Percentiles rank a stretch among this genome's conserved stretches.
Conservation (phyloP, 208 protist species). For the Leishmania tropica region DNA sequence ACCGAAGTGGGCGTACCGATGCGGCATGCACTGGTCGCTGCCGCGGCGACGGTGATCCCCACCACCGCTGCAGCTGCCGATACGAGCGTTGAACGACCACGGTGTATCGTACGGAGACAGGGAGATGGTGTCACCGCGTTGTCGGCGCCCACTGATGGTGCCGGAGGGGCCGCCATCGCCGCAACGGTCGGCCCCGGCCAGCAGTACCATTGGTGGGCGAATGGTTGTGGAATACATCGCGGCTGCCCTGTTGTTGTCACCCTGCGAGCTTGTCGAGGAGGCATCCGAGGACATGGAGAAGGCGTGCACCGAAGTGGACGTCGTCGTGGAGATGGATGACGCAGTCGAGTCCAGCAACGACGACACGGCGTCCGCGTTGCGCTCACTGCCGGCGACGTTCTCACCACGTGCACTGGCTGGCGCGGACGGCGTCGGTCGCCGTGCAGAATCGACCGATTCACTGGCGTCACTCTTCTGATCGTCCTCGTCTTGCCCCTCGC, state of each 20-base stretch:
- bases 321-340: background rate
- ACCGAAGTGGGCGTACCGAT: background rate
- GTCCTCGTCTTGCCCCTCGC: background rate
- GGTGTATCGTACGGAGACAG: background rate
- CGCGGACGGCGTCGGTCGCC: background rate
- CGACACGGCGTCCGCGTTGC: no score
- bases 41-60: background rate
- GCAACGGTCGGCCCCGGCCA: background rate
- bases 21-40: background rate
- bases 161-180: background rate
- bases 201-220: background rate
- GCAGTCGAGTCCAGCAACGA: background rate
- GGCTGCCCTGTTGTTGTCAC: background rate
- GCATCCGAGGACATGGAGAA: background rate
- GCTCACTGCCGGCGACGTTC: background rate
- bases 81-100: background rate
- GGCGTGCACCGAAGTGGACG: slow-evolving; percentile 3
- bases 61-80: background rate
- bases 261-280: background rate
- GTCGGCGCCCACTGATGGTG: background rate
- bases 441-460: background rate
- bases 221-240: background rate
- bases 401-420: background rate
- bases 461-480: background rate
- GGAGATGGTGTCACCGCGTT: background rate